Conservation (phyloP, 2,329 filamentous ascomycete species). For the Pyricularia sp. region DNA sequence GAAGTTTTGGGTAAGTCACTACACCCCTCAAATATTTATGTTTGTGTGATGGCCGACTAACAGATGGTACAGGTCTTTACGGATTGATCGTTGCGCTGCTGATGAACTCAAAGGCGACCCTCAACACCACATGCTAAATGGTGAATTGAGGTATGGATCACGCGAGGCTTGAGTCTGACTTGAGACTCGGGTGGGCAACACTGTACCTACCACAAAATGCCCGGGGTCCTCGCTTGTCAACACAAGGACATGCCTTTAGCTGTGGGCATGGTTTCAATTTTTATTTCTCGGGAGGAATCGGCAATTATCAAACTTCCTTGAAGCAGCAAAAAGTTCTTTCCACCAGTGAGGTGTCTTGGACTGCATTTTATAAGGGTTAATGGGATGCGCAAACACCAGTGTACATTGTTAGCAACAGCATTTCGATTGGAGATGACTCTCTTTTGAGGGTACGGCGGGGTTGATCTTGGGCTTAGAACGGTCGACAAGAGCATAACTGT, state of each 20-base stretch:
- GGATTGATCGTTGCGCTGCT: slow-evolving; percentile 96
- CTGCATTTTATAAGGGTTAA: not conserved
- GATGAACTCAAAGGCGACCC: slow-evolving; percentile 90
- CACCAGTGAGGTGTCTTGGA: not conserved
- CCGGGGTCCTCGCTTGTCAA: not conserved
- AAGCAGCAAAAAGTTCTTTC: not conserved
- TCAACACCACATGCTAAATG: slow-evolving; percentile 48
- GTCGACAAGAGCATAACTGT: not conserved
- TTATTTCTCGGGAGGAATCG: not conserved
- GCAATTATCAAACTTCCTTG: not conserved
- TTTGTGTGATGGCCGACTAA: not conserved
- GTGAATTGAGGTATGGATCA: not conserved
- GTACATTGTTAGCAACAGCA: not conserved
- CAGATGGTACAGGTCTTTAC: slow-evolving; percentile 63
- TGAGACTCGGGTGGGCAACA: not conserved
- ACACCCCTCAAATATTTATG: not conserved
- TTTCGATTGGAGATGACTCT: not conserved
- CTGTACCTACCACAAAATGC: not conserved
- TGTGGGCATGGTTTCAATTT: not conserved
- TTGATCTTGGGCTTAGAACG: not conserved
- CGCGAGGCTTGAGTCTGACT: not conserved
- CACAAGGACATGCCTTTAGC: not conserved
- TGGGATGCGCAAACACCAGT: not conserved
- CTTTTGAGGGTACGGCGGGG: not conserved
- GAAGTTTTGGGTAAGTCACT: slow-evolving; percentile 75